Evolutionary conservation across 2,329 filamentous ascomycete genomes (phyloP).

Genomic region (Arthrinium phaeospermum): DNA sequence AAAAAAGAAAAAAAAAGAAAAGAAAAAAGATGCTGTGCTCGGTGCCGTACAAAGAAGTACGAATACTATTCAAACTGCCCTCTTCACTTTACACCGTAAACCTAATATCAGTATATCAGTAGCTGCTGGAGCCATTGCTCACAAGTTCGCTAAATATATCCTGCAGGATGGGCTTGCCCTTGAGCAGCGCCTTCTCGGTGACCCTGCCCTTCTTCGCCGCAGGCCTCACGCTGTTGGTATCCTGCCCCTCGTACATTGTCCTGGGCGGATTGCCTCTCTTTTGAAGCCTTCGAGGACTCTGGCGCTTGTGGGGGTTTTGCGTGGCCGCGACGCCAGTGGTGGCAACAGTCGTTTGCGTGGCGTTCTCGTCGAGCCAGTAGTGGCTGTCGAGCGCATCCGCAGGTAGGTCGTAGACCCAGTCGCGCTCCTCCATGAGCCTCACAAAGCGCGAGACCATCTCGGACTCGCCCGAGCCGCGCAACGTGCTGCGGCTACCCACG

Average conservation of each 20-base stretch:
- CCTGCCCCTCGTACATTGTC: conserved; percentile 63
- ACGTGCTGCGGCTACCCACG: conserved; percentile 79
- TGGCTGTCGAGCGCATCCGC: conserved; percentile 69
- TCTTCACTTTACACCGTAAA: neutral
- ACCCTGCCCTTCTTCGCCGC: conserved; percentile 61
- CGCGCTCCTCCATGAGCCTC: conserved; percentile 72
- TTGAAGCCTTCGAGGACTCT: neutral
- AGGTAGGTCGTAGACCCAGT: conserved; percentile 82
- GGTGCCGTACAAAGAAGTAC: neutral
- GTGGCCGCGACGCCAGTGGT: conserved; percentile 28
- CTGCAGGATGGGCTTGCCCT: conserved; percentile 70
- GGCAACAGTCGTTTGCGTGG: conserved; percentile 49
- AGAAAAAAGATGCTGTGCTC: neutral
- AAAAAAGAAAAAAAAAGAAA: neutral
- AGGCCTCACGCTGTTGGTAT: conserved; percentile 46
- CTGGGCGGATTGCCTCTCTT: conserved; percentile 51
- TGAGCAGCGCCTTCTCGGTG: conserved; percentile 66
- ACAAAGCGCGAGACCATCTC: conserved; percentile 82
- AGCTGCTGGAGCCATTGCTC: conserved; percentile 24
- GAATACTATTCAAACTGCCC: neutral
- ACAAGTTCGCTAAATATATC: conserved; percentile 79
- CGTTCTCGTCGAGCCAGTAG: conserved; percentile 64
- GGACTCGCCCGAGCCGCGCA: conserved; percentile 73
- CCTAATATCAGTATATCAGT: neutral
- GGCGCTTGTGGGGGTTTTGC: conserved; percentile 18